A percentile compares a stretch with the other conserved stretches of the same genome.
Conservation (phyloP, 2,329 filamentous ascomycete genomes). For the Saccharata proteae region DNA sequence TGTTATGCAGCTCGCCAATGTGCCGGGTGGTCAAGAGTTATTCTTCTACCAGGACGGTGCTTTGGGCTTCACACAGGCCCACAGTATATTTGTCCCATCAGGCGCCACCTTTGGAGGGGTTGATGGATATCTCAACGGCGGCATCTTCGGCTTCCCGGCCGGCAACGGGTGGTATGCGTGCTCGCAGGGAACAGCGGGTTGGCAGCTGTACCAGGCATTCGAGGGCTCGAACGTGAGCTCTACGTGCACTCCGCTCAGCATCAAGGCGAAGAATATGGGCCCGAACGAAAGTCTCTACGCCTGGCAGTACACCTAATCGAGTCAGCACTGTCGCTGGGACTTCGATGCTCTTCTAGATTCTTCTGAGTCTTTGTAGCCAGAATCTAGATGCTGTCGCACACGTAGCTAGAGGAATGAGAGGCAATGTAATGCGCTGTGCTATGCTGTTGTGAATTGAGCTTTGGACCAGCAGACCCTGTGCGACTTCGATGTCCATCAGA, state of each 20-base stretch:
- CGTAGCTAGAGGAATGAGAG: not conserved
- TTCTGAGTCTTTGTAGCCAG: too few species aligned
- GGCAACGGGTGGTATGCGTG: constrained; percentile 6
- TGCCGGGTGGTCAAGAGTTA: constrained; percentile 7
- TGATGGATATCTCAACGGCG: constrained; percentile 2
- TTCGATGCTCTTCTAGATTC: too few species aligned
- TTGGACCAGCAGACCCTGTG: too few species aligned
- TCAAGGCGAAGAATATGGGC: not conserved
- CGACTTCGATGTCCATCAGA: too few species aligned
- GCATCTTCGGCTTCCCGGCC: constrained; percentile 1
- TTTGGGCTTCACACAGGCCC: constrained; percentile 3
- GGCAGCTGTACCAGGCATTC: constrained; percentile 1
- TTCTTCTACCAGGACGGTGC: constrained; percentile 2
- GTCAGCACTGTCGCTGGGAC: too few species aligned
- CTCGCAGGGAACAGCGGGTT: not conserved
- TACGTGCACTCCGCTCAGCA: constrained; percentile 3
- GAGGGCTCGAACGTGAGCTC: not conserved
- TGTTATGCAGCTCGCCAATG: not conserved
- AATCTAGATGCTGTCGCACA: too few species aligned
- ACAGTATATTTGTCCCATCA: constrained; percentile 3
- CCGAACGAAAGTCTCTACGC: constrained; percentile 1
- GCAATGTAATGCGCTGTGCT: not conserved
- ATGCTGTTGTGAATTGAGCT: too few species aligned
- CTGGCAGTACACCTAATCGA: too few species aligned
- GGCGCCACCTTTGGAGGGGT: constrained; percentile 1